Percentiles rank a stretch among this genome's conserved stretches.
Evolutionary conservation across 495 filamentous ascomycete genomes (phyloP).

Genomic region (Astrothelium macrocarpum): DNA sequence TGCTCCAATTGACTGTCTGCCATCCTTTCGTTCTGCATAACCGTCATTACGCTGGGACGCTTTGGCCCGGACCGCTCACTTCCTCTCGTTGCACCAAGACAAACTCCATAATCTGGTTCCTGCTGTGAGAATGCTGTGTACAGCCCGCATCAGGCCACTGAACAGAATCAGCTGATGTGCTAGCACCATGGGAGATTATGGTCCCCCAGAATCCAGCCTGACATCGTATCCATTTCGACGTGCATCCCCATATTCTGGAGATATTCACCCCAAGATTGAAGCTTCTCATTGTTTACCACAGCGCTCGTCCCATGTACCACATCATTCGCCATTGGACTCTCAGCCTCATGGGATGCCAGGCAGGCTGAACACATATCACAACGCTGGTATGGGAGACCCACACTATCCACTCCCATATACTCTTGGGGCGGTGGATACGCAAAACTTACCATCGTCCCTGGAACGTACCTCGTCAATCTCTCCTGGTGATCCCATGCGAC

Average conservation of each 20-base stretch:
- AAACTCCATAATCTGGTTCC: not conserved
- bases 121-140: not conserved
- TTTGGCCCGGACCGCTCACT: not conserved
- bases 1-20: not conserved
- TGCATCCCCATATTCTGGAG: not conserved
- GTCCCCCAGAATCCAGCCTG: not conserved
- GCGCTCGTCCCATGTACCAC: not conserved
- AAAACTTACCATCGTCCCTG: not conserved
- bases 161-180: not conserved
- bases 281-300: not conserved
- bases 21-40: not conserved
- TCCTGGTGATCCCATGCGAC: not conserved
- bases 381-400: not conserved
- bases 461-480: conserved; percentile 1
- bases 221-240: conserved; percentile 2
- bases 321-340: not conserved
- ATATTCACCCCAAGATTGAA: not conserved
- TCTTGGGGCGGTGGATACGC: not conserved
- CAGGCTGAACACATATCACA: not conserved
- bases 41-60: not conserved
- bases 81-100: not conserved
- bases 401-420: not conserved
- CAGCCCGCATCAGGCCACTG: not conserved
- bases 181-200: conserved; percentile 5
- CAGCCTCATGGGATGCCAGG: not conserved